These are phyloP conservation scores for Geranium incanum DNA, from an alignment of 441 rosid genomes.

Conservation along the genomic window DNA sequence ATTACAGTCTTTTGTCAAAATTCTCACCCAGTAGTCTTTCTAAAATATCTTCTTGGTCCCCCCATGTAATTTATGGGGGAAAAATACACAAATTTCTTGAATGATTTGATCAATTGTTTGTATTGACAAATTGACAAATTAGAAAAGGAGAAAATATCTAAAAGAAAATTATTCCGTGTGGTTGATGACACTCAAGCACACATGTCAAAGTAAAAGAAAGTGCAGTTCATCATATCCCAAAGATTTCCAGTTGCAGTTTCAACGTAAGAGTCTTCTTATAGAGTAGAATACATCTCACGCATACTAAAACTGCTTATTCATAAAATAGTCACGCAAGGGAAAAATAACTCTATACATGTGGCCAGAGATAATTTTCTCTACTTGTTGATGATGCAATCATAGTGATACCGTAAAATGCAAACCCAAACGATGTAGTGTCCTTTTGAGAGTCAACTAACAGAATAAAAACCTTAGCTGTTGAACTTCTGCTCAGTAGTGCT, in stretches of 20 bases:
- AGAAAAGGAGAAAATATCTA: conserved; percentile 13
- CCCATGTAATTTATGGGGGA: conserved; percentile 12
- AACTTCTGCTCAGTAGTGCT: conserved; percentile 62
- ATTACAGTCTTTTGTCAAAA: conserved; percentile 4
- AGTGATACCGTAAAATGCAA: conserved; percentile 17
- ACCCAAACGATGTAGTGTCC: conserved; percentile 21
- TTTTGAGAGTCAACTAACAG: conserved; percentile 6
- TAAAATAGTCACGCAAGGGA: conserved; percentile 23
- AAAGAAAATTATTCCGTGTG: conserved; percentile 12
- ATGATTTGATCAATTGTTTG: neutral
- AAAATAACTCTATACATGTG: conserved; percentile 41
- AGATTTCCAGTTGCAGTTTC: conserved; percentile 14
- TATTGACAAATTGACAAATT: conserved; percentile 14
- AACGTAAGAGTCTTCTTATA: conserved; percentile 14
- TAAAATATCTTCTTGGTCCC: conserved; percentile 26
- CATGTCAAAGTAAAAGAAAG: conserved; percentile 22
- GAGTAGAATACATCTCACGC: conserved; percentile 7
- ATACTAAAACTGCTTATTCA: conserved; percentile 42
- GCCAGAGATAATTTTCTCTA: conserved; percentile 24
- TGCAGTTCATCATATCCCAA: conserved; percentile 27
- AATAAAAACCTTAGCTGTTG: conserved; percentile 28
- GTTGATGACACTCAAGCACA: conserved; percentile 17
- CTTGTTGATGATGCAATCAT: conserved; percentile 17
- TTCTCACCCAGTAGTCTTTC: conserved; percentile 12
- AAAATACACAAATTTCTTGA: neutral